Percentiles rank a stretch among this genome's conserved stretches.
phyloP scores from a whole-genome alignment of 768 basidiomycete species.

The Mycena capillaripes region DNA sequence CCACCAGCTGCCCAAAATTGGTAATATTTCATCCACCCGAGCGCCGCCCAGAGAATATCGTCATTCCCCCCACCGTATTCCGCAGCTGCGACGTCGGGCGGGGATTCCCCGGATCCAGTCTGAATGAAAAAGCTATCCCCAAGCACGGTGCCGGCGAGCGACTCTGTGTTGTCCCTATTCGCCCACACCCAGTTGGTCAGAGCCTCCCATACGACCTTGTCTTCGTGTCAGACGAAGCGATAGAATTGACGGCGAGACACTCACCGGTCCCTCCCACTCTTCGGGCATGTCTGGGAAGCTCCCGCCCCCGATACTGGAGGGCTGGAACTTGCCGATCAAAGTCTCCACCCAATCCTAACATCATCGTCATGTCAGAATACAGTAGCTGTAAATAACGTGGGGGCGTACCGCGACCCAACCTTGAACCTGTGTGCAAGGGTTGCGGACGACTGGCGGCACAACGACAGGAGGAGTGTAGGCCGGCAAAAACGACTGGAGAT shows the following conservation, averaged over 20 bases:
- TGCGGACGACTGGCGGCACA: background rate
- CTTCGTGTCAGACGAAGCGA: background rate
- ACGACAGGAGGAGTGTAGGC: background rate
- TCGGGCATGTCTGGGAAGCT: slow-evolving; percentile 6
- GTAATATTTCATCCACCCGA: slow-evolving; percentile 3
- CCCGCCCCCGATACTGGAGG: background rate
- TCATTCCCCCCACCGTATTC: slow-evolving; percentile 16
- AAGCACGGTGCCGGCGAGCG: background rate
- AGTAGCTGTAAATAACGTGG: background rate
- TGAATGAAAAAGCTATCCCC: background rate
- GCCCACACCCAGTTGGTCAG: slow-evolving; percentile 3
- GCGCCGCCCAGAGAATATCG: slow-evolving; percentile 15
- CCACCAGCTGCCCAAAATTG: background rate
- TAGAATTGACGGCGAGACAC: background rate
- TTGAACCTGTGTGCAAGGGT: slow-evolving; percentile 5
- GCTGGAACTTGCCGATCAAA: background rate
- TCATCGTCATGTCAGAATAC: background rate
- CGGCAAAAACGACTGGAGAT: slow-evolving; percentile 5
- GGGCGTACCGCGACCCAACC: slow-evolving; percentile 8
- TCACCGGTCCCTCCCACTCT: slow-evolving; percentile 13
- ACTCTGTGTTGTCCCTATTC: background rate
- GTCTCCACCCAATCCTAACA: slow-evolving; percentile 1
- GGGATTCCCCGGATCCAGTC: background rate
- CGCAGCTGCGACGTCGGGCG: background rate
- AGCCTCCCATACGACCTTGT: slow-evolving; percentile 12